These are phyloP conservation scores for Golubevia sp. DNA, from an alignment of 1,284 basidiomycete species.

Conservation along the genomic window DNA sequence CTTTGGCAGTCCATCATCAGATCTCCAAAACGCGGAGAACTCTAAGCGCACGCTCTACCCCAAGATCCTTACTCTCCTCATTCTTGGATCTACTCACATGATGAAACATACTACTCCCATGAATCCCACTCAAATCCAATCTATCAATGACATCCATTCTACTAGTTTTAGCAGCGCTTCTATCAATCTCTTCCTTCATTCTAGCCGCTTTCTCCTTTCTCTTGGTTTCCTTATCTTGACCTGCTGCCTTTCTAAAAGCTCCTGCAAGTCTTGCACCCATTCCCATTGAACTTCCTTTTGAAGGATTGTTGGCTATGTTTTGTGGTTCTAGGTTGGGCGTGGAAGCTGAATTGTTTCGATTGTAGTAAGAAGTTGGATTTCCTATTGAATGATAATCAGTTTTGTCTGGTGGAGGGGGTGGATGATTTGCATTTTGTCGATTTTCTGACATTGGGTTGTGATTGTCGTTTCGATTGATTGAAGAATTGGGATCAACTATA, in stretches of 20 bases:
- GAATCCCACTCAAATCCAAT: conserved; percentile 49
- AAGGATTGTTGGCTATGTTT: conserved; percentile 2
- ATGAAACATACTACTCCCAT: conserved; percentile 27
- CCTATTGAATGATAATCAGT: conserved; percentile 27
- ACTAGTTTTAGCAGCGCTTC: conserved; percentile 17
- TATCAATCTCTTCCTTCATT: conserved; percentile 32
- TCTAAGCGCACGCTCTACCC: too few relatives aligned
- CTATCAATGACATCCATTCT: conserved; percentile 58
- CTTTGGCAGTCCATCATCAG: too few relatives aligned
- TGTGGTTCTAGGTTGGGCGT: too few relatives aligned
- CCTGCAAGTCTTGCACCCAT: conserved; percentile 39
- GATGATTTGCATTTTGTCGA: conserved; percentile 20
- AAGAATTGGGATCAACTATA: conserved; percentile 16
- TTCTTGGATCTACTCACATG: conserved; percentile 13
- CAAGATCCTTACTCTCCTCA: too few relatives aligned
- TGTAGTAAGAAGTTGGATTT: conserved; percentile 21
- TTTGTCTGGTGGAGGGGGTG: conserved; percentile 32
- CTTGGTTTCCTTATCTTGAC: conserved; percentile 38
- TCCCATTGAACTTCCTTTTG: conserved; percentile 5
- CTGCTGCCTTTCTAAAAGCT: conserved; percentile 35
- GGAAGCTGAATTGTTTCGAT: conserved; percentile 14
- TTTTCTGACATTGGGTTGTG: not conserved
- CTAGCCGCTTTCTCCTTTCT: conserved; percentile 28
- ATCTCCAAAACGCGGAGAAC: too few relatives aligned
- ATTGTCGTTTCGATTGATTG: not conserved